Percentiles rank a stretch among this genome's conserved stretches.
Evolutionary conservation across 2,329 filamentous ascomycete species (phyloP).

Genomic region (Monilinia polystroma): DNA sequence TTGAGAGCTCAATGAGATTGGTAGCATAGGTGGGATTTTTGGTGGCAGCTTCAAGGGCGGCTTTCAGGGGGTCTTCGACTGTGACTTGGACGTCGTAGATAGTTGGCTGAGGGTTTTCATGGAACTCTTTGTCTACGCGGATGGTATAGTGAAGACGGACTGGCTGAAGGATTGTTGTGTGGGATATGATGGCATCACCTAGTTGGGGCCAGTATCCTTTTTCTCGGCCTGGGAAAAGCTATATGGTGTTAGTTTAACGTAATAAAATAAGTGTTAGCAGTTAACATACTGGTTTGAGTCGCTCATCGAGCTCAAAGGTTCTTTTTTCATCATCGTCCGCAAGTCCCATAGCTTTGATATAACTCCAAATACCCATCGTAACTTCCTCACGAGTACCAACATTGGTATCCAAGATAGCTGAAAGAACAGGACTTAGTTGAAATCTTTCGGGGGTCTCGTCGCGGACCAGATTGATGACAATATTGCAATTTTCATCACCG

Average conservation of each 20-base stretch:
- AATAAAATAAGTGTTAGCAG: not conserved
- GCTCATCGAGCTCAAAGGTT: constrained; percentile 85
- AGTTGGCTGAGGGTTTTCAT: constrained; percentile 71
- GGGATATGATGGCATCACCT: constrained; percentile 73
- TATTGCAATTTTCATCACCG: constrained; percentile 88
- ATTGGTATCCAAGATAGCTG: constrained; percentile 79
- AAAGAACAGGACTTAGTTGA: constrained; percentile 72
- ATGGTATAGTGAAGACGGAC: constrained; percentile 89
- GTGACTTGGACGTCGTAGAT: constrained; percentile 87
- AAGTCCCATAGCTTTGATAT: constrained; percentile 79
- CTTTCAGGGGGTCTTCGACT: constrained; percentile 77
- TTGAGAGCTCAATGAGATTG: constrained; percentile 72
- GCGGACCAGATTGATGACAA: constrained; percentile 80
- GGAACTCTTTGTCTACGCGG: constrained; percentile 82
- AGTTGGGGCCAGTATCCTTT: constrained; percentile 83
- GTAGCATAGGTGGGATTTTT: constrained; percentile 68
- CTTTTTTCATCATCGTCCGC: constrained; percentile 96
- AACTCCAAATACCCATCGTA: constrained; percentile 92
- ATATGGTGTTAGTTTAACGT: constrained; percentile 31
- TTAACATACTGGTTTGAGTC: constrained; percentile 67
- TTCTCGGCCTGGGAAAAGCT: constrained; percentile 49
- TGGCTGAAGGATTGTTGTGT: constrained; percentile 77
- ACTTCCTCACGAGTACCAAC: constrained; percentile 87
- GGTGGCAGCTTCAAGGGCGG: constrained; percentile 63
- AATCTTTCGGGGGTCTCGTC: constrained; percentile 87